Evolutionary conservation across 192 early-diverging fungal genomes (phyloP).

Genomic region (Cetraspora pellucida): DNA sequence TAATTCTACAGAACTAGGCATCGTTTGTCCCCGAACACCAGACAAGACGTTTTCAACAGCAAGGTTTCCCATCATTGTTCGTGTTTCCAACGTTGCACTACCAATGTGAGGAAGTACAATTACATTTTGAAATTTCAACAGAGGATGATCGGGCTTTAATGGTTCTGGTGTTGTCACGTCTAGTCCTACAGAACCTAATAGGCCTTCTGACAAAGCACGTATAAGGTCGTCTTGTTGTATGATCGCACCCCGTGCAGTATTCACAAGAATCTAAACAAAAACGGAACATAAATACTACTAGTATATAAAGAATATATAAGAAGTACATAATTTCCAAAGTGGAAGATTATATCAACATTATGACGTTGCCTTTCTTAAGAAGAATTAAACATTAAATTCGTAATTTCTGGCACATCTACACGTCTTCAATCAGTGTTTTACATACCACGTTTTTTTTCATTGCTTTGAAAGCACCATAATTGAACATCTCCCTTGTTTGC

Average conservation of each 20-base stretch:
- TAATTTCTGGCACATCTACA: background rate
- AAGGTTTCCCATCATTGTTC: constrained; percentile 78
- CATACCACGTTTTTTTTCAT: constrained; percentile 70
- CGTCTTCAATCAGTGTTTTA: background rate
- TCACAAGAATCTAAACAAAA: constrained; percentile 68
- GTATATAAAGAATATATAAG: background rate
- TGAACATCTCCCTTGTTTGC: constrained; percentile 73
- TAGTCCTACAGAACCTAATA: constrained; percentile 72
- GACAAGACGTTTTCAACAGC: constrained; percentile 73
- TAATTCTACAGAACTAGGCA: constrained; percentile 38
- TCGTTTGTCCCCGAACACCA: constrained; percentile 54
- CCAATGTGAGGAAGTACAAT: constrained; percentile 85
- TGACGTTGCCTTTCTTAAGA: too few relatives aligned
- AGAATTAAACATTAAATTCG: background rate
- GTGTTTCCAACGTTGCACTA: constrained; percentile 77
- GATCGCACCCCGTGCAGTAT: constrained; percentile 78
- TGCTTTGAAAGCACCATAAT: constrained; percentile 59
- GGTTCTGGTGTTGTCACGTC: constrained; percentile 91
- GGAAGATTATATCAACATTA: too few relatives aligned
- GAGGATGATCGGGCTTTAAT: constrained; percentile 59
- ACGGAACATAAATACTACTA: background rate
- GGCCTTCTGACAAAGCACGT: constrained; percentile 58
- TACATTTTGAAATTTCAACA: constrained; percentile 63
- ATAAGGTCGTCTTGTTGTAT: constrained; percentile 76
- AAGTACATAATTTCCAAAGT: too few relatives aligned